Base-by-base conservation (phyloP, 352 stramenopile genomes). In the Elongisporangium anandrum region DNA sequence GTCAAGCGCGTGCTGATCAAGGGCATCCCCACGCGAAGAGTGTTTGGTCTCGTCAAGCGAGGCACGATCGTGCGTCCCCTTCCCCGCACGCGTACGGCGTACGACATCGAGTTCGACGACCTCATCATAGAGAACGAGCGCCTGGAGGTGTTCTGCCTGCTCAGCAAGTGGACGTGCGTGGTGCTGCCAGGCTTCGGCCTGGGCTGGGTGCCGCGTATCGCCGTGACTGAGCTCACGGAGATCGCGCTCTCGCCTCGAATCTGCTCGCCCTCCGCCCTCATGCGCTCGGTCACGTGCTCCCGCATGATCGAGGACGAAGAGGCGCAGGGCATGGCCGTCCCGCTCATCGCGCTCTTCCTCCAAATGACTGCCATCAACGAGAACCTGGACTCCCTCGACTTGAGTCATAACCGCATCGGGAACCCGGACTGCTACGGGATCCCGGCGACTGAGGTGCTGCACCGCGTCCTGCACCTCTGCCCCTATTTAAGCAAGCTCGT, bases 381-480 rank as follows among this genome's bases (percentile, higher is more conserved):
- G 63, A 70, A 73, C 45, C 67, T 87, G 26, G 77, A 87, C 56
- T 63, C 75, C 24, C 70, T 87, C 50, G 78, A 85, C 54, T 49
- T 87, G 56, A 85, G 77, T 55, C 70, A 81, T 48, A 87, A 87
- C 59, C 68, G 72, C 24, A 83, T 87, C 55, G 72, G 74, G 26
- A 82, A 70, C 50, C 72, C 76, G 7, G 77, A 83, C 51, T 62
- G 74, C 38, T 87, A 85, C 45, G 72, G 76, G 23, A 79, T 85
- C 29, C 68, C 71, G 9, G 69, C 71, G 15, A 69, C 66, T 3
- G 74, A 83, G 60, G 79, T 83, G 62, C 49, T 83, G 45, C 74
- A 78, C 41, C 71, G 74, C 59, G 72, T 83, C 65, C 71, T 83
- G 55, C 75, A 83, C 65, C 80, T 78, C 61, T 83, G 69, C 62